Evolutionary conservation across 352 stramenopile genomes (phyloP).

Genomic region (Phytopythium mirpurense): DNA sequence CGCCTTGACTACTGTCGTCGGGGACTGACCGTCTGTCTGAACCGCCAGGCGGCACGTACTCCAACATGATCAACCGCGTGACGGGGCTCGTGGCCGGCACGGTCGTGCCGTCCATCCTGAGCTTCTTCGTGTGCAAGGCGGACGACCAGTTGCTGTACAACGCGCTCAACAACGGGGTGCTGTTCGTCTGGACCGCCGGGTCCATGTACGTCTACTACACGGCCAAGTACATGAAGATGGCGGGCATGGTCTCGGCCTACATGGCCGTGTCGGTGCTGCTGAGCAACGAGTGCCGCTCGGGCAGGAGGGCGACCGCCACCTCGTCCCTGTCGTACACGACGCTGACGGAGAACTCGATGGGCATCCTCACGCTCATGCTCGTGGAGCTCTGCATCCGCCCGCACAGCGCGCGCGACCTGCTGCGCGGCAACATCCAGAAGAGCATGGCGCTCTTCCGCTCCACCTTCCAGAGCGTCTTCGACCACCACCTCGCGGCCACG

Average conservation of each 20-base stretch:
- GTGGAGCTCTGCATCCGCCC: conserved; percentile 44
- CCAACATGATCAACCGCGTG: conserved; percentile 62
- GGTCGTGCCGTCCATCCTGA: conserved; percentile 64
- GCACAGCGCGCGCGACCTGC: conserved; percentile 39
- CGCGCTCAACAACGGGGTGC: conserved; percentile 48
- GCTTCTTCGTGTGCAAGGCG: conserved; percentile 67
- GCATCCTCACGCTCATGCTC: conserved; percentile 64
- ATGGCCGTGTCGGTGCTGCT: conserved; percentile 59
- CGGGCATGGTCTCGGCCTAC: conserved; percentile 63
- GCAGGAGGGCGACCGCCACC: conserved; percentile 8
- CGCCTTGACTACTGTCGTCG: neutral
- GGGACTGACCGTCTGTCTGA: too few species aligned
- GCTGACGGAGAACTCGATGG: conserved; percentile 58
- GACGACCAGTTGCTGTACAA: conserved; percentile 39
- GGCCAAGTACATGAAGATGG: conserved; percentile 39
- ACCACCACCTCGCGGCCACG: conserved; percentile 43
- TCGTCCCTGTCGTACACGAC: conserved; percentile 53
- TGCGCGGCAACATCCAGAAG: conserved; percentile 52
- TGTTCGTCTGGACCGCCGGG: conserved; percentile 52
- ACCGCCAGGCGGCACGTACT: conserved; percentile 51
- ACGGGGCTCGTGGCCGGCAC: conserved; percentile 60
- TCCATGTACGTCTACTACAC: conserved; percentile 78
- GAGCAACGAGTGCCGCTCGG: conserved; percentile 34
- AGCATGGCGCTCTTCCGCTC: conserved; percentile 35
- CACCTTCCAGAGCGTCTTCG: conserved; percentile 39